Percentiles rank a stretch among this genome's conserved stretches.
Evolutionary conservation across 768 basidiomycete genomes (phyloP).

Genomic region (Cantharellus anzutake): DNA sequence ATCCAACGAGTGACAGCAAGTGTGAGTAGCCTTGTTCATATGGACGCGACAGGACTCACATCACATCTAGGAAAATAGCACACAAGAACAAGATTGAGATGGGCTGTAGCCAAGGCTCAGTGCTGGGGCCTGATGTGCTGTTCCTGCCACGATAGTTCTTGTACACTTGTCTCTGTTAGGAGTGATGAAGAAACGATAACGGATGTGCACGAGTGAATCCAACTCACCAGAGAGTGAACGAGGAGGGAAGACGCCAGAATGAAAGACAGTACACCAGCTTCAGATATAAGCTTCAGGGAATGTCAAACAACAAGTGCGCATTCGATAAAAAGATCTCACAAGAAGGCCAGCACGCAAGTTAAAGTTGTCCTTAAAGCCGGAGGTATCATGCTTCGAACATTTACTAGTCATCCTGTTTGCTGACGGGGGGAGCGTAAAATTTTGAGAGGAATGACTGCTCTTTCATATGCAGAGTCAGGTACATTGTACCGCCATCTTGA

Average conservation of each 20-base stretch:
- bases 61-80: not conserved
- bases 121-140: too few species aligned
- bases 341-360: not conserved
- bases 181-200: not conserved
- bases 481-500: too few species aligned
- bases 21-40: not conserved
- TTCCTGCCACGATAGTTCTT: not conserved
- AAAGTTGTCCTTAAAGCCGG: not conserved
- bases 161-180: not conserved
- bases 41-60: not conserved
- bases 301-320: not conserved
- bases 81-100: not conserved
- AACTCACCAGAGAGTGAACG: not conserved
- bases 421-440: not conserved
- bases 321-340: not conserved
- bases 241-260: not conserved
- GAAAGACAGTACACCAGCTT: not conserved
- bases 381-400: too few species aligned
- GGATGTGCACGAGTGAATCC: not conserved
- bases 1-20: not conserved
- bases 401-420: too few species aligned
- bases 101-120: not conserved
- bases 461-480: not conserved
- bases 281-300: not conserved
- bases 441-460: not conserved